A percentile compares a stretch with the other conserved stretches of the same genome.
Conservation (phyloP, 129 eudicot genomes). For the Ambrosia artemisiifolia region DNA sequence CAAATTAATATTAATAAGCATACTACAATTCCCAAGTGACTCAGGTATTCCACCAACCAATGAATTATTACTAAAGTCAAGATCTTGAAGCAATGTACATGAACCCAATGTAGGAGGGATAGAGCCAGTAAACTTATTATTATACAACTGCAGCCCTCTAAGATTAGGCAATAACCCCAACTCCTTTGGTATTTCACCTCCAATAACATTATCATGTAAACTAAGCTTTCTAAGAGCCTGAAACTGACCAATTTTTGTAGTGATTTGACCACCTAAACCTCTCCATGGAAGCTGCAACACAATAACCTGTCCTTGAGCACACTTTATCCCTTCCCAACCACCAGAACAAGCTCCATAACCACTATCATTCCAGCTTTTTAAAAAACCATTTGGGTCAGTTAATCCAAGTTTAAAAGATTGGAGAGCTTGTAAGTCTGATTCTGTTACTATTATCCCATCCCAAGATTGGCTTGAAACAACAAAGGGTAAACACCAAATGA, state of each 20-base stretch:
- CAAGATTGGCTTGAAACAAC: constrained; percentile 49
- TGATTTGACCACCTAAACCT: constrained; percentile 68
- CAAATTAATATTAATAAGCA: constrained; percentile 63
- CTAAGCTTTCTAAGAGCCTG: constrained; percentile 88
- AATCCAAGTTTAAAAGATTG: constrained; percentile 66
- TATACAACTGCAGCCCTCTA: constrained; percentile 76
- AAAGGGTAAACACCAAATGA: constrained; percentile 25
- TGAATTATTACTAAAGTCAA: constrained; percentile 75
- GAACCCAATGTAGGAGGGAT: constrained; percentile 75
- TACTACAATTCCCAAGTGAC: constrained; percentile 53
- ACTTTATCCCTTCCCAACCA: constrained; percentile 85
- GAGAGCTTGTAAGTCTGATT: constrained; percentile 65
- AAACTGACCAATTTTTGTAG: constrained; percentile 67
- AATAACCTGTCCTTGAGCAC: constrained; percentile 92
- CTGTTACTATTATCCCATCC: constrained; percentile 80
- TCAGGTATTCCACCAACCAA: constrained; percentile 65
- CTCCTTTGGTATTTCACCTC: constrained; percentile 67
- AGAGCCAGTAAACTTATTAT: constrained; percentile 69
- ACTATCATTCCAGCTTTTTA: constrained; percentile 78
- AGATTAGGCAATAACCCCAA: constrained; percentile 77
- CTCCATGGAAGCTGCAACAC: constrained; percentile 95
- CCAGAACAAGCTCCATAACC: constrained; percentile 95
- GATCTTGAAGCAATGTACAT: constrained; percentile 72
- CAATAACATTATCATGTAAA: constrained; percentile 71
- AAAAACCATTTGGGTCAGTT: constrained; percentile 75